Evolutionary conservation across 2,329 filamentous ascomycete species (phyloP).

Genomic region (Stenocarpella maydis): DNA sequence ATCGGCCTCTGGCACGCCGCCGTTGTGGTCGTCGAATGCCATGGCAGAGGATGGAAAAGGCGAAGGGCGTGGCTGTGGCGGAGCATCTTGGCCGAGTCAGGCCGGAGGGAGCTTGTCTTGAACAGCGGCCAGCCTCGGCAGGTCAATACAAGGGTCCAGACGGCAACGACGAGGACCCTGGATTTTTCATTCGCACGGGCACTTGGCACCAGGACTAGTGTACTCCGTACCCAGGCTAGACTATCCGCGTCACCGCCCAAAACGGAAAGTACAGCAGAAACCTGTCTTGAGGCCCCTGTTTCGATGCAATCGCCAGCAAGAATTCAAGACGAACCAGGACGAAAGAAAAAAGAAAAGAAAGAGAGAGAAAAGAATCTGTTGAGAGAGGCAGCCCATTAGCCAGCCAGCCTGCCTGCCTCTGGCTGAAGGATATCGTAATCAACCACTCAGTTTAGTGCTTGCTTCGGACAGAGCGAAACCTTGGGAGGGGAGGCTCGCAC

Average conservation of each 20-base stretch:
- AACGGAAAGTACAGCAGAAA: conserved; percentile 21
- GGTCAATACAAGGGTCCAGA: conserved; percentile 1
- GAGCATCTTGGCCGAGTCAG: not conserved
- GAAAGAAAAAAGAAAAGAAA: no score
- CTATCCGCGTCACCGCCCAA: not conserved
- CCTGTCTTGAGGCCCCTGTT: conserved; percentile 8
- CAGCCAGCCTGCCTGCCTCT: not conserved
- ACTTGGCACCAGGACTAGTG: no score
- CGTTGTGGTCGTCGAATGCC: conserved; percentile 7
- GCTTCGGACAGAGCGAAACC: conserved; percentile 19
- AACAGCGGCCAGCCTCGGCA: conserved; percentile 22
- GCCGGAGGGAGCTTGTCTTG: conserved; percentile 1
- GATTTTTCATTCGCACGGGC: not conserved
- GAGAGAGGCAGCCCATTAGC: conserved; percentile 7
- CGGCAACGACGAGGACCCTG: conserved; percentile 8
- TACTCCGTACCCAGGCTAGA: no score
- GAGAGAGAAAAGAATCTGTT: no score
- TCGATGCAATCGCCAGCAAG: not conserved
- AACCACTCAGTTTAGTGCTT: not conserved
- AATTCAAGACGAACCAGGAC: not conserved
- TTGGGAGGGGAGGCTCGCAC: conserved; percentile 12
- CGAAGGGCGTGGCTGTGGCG: conserved; percentile 1
- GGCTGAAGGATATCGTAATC: conserved; percentile 7
- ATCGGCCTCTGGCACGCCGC: not conserved
- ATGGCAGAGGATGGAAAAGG: conserved; percentile 3